phyloP scores from a whole-genome alignment of 305 asterid genomes.

The Solanum hybrid region DNA sequence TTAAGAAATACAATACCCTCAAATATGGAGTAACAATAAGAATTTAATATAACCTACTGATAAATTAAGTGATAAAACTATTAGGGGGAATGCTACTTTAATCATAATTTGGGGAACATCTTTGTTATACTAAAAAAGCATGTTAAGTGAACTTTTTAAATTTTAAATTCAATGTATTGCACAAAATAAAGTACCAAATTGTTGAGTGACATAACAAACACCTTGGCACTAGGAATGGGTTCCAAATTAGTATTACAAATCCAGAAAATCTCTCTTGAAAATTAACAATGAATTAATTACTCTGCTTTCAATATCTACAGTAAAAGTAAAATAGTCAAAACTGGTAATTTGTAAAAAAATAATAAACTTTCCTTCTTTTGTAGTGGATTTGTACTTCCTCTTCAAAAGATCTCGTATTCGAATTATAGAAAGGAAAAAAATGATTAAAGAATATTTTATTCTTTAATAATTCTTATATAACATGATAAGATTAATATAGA shows the following conservation, averaged over 20 bases:
- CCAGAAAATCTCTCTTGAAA: neutral
- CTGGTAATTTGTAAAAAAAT: neutral
- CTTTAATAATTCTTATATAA: neutral
- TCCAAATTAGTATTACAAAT: slow-evolving; percentile 1
- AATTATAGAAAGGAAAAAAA: neutral
- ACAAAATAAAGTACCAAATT: neutral
- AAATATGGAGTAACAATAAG: neutral
- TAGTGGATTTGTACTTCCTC: neutral
- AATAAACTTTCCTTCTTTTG: neutral
- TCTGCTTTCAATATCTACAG: neutral
- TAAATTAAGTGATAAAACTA: neutral
- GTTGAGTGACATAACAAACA: neutral
- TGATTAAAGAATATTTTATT: neutral
- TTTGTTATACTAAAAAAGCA: neutral
- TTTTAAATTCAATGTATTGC: neutral
- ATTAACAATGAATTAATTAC: neutral
- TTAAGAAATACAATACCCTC: neutral
- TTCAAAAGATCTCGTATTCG: neutral
- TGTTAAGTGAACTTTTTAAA: neutral
- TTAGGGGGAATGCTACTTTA: neutral
- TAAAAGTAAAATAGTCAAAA: neutral
- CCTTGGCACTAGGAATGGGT: neutral
- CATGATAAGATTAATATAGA: neutral
- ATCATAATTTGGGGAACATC: neutral
- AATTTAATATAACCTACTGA: neutral